A percentile compares a stretch with the other conserved stretches of the same genome.
Conservation (phyloP, 2,329 filamentous ascomycete genomes). For the Thyridium curvatum region DNA sequence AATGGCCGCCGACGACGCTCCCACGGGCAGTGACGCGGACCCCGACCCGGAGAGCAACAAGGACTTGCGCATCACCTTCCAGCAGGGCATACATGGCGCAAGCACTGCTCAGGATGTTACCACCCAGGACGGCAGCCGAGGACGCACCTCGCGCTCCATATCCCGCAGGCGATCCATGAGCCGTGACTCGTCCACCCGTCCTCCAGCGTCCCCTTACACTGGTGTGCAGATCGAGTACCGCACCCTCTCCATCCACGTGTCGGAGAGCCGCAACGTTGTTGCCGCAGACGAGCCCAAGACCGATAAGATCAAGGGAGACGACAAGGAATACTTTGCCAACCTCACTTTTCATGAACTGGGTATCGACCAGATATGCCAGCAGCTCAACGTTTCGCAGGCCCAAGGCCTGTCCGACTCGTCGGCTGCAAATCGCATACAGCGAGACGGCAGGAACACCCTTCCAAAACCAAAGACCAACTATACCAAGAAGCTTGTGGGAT, state of each 20-base stretch:
- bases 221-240: conserved; percentile 32
- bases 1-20: no score
- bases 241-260: conserved; percentile 31
- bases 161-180: conserved; percentile 16
- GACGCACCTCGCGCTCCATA: conserved; percentile 8
- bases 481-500: conserved; percentile 29
- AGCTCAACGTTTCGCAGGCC: conserved; percentile 27
- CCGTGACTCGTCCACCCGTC: conserved; percentile 8
- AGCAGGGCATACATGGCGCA: no score
- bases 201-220: conserved; percentile 22
- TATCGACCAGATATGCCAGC: conserved; percentile 26
- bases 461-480: conserved; percentile 36
- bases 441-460: conserved; percentile 34
- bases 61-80: no score
- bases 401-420: conserved; percentile 26
- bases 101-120: no score
- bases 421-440: conserved; percentile 24
- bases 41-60: no score
- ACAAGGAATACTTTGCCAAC: conserved; percentile 36
- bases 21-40: no score
- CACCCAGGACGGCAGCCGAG: no score
- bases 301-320: conserved; percentile 20
- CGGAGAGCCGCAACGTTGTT: conserved; percentile 25
- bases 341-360: conserved; percentile 30
- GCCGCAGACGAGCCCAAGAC: conserved; percentile 10